Base-by-base conservation (phyloP, 768 basidiomycete genomes). In the Cubamyces sp. region DNA sequence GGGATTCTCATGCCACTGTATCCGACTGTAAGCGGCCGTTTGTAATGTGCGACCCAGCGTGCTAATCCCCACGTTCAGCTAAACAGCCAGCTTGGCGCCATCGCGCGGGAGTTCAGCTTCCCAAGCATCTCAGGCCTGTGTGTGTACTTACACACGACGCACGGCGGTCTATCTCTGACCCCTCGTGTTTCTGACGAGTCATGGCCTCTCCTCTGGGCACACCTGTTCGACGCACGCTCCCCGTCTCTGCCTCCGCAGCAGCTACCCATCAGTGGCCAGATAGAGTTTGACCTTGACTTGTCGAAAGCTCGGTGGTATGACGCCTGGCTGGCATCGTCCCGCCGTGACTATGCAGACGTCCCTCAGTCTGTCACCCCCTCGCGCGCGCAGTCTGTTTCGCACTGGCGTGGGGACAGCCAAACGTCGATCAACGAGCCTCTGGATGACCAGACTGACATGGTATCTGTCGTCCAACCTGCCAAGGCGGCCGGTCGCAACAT, bases 281-380 rank as follows among this genome's bases (percentile, higher is more conserved):
- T 96, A 28, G 93, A 96, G 74, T 94, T 96, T 71, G 94, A 96
- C 74, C 83, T 96, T 48, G 94, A 96, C 75, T 62, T 83, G 48
- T 77, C 79, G 39, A 82, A 85, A 63, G 94, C 94, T 18, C 81
- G 84, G 28, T 96, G 94, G 94, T 91, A 87, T 67, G 76, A 84
- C 18, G 76, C 85, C 0, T 96, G 91, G 91, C 62, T 86, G 21
- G 77, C 81, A n/a, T 72, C 82, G 57, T 74, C 76, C 19, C 65
- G 75, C 54, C 69, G 81, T 63, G 78, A 83, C 41, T 64, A 74
- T 23, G 67, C 72, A 16, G 85, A 86, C 64, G 68, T 75, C 40
- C 71, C 77, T 26, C 72, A 78, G 39, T 75, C 78, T 30, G 74
- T 74, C 7, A 73, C 43, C 70, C 81, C 26, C 70, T 79, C 46